Percentiles rank a stretch among this genome's conserved stretches.
Conservation (phyloP, 2,329 filamentous ascomycete genomes). For the Colletotrichum limetticola region DNA sequence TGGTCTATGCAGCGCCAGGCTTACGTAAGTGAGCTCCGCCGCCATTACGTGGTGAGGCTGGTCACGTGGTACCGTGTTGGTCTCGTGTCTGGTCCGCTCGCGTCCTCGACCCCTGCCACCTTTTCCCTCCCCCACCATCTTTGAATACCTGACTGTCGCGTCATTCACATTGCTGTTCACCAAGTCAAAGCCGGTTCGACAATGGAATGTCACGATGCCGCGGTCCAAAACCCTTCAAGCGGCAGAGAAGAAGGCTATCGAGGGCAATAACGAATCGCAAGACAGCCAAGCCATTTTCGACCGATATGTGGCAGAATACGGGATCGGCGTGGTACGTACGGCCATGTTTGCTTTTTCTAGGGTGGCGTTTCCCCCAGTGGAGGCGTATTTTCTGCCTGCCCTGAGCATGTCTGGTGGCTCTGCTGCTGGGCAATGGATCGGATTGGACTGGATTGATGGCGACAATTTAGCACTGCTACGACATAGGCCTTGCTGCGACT, state of each 20-base stretch:
- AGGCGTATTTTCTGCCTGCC: constrained; percentile 10
- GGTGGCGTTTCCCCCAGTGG: constrained; percentile 26
- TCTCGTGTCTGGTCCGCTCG: not conserved
- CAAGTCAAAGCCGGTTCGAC: not conserved
- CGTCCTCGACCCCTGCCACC: not conserved
- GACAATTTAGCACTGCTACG: constrained; percentile 26
- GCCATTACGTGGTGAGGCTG: too few relatives aligned
- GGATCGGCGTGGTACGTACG: constrained; percentile 51
- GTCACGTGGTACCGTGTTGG: not conserved
- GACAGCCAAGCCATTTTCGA: constrained; percentile 56
- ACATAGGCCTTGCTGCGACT: constrained; percentile 21
- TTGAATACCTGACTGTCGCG: not conserved
- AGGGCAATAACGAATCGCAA: constrained; percentile 51
- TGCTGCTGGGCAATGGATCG: constrained; percentile 19
- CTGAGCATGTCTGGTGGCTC: constrained; percentile 19
- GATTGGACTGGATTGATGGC: constrained; percentile 12
- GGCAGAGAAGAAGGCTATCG: constrained; percentile 41
- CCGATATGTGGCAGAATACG: constrained; percentile 50
- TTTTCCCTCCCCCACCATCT: not conserved
- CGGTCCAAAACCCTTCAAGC: constrained; percentile 40
- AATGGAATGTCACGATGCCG: constrained; percentile 41
- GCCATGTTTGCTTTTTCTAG: constrained; percentile 26
- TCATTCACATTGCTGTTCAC: not conserved
- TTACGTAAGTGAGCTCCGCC: not conserved
- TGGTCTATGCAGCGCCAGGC: too few relatives aligned